phyloP scores from a whole-genome alignment of 768 basidiomycete species.

The Saitozyma podzolica region DNA sequence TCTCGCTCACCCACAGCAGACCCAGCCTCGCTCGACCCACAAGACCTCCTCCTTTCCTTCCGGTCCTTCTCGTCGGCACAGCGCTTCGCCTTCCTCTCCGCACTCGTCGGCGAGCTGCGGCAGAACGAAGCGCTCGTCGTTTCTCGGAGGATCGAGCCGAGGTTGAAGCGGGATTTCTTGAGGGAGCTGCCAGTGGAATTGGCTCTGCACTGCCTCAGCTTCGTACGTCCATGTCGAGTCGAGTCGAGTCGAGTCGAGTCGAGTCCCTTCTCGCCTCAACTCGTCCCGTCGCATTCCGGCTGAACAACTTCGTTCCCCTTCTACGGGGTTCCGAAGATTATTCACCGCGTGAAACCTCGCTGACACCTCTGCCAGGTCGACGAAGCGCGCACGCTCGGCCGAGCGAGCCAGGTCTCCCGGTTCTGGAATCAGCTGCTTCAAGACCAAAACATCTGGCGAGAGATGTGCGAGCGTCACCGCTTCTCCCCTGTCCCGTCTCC shows the following conservation, averaged over 20 bases:
- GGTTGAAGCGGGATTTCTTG: constrained; percentile 53
- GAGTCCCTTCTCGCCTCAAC: too few relatives aligned
- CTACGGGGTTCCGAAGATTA: too few relatives aligned
- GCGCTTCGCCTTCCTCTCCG: constrained; percentile 38
- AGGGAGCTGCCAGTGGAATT: constrained; percentile 68
- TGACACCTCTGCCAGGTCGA: constrained; percentile 56
- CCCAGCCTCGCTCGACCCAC: too few relatives aligned
- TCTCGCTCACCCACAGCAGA: too few relatives aligned
- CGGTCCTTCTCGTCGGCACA: constrained; percentile 8
- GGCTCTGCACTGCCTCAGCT: constrained; percentile 70
- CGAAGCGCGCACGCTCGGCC: constrained; percentile 68
- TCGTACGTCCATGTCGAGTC: constrained; percentile 50
- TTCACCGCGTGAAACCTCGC: not conserved
- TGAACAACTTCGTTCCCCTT: too few relatives aligned
- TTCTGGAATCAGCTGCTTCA: constrained; percentile 69
- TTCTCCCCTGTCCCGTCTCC: constrained; percentile 46
- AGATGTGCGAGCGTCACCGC: constrained; percentile 65
- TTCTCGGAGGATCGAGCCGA: constrained; percentile 45
- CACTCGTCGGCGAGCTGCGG: constrained; percentile 38
- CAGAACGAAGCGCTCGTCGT: constrained; percentile 46
- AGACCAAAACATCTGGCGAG: constrained; percentile 79
- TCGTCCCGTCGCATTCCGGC: not conserved
- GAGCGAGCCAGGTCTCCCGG: constrained; percentile 69
- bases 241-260: too few relatives aligned
- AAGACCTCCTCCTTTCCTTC: constrained; percentile 9